Percentiles rank a stretch among this genome's conserved stretches.
Conservation (phyloP, 805 yeast species). For the Yarrowia keelungensis region DNA sequence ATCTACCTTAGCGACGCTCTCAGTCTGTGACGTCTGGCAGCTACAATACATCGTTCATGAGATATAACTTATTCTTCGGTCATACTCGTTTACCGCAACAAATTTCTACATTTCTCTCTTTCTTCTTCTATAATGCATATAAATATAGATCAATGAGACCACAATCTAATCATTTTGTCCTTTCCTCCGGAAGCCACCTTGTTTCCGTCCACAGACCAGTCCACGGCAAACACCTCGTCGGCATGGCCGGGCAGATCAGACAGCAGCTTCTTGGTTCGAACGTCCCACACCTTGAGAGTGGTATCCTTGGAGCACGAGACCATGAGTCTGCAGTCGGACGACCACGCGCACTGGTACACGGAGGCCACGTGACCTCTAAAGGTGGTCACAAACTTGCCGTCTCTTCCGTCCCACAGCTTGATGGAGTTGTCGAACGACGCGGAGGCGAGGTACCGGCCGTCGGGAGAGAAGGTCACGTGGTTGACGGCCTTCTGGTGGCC, state of each 20-base stretch:
- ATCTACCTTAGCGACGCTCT: too few species aligned
- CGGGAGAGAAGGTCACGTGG: conserved; percentile 95
- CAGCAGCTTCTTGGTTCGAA: conserved; percentile 79
- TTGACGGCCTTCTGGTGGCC: conserved; percentile 97
- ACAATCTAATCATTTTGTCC: conserved; percentile 89
- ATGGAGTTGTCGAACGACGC: conserved; percentile 96
- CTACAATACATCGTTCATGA: too few species aligned
- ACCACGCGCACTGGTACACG: conserved; percentile 97
- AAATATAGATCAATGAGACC: conserved; percentile 62
- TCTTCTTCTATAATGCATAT: not conserved
- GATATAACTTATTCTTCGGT: too few species aligned
- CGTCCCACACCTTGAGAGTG: conserved; percentile 95
- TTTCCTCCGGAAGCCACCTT: conserved; percentile 97
- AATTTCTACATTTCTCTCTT: not conserved
- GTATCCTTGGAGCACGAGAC: conserved; percentile 97
- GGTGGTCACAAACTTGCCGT: conserved; percentile 87
- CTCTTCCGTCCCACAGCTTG: conserved; percentile 94
- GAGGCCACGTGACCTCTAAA: conserved; percentile 98
- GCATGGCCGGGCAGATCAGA: conserved; percentile 95
- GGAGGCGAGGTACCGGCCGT: conserved; percentile 87
- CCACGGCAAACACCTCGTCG: conserved; percentile 96
- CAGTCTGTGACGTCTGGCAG: too few species aligned
- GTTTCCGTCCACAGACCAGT: conserved; percentile 96
- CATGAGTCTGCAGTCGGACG: conserved; percentile 87
- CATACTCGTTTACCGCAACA: too few species aligned